A percentile compares a stretch with the other conserved stretches of the same genome.
phyloP scores from a whole-genome alignment of 2,329 filamentous ascomycete genomes.

The Alternaria gaisen region DNA sequence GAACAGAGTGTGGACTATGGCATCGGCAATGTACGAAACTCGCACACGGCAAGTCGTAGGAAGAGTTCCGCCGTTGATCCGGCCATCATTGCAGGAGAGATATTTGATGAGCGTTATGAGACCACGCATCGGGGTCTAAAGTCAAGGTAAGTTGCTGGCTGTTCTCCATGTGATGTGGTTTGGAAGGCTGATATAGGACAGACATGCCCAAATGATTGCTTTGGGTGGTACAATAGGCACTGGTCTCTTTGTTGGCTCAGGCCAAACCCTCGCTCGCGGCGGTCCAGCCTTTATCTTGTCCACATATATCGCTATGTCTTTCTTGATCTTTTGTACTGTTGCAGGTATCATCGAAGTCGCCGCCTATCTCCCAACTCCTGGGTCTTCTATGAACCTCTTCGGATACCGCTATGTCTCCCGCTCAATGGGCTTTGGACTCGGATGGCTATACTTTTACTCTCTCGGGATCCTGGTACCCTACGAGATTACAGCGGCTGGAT shows the following conservation, averaged over 20 bases:
- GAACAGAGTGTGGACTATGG: slow-evolving; percentile 20
- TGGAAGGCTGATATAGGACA: slow-evolving; percentile 54
- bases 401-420: slow-evolving; percentile 64
- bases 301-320: slow-evolving; percentile 44
- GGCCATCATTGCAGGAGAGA: slow-evolving; percentile 38
- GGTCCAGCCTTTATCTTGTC: slow-evolving; percentile 40
- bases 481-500: slow-evolving; percentile 49
- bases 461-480: slow-evolving; percentile 45
- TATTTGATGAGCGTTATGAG: slow-evolving; percentile 48
- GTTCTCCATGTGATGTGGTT: neutral
- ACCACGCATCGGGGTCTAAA: slow-evolving; percentile 53
- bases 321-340: slow-evolving; percentile 39
- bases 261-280: slow-evolving; percentile 57
- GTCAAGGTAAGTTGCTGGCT: slow-evolving; percentile 41
- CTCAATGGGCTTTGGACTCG: slow-evolving; percentile 62
- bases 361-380: slow-evolving; percentile 67
- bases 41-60: slow-evolving; percentile 20
- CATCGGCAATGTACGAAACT: slow-evolving; percentile 14
- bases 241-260: slow-evolving; percentile 68
- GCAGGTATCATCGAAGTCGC: slow-evolving; percentile 57
- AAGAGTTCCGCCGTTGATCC: slow-evolving; percentile 36
- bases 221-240: slow-evolving; percentile 69
- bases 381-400: slow-evolving; percentile 61
- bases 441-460: slow-evolving; percentile 44
- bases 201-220: slow-evolving; percentile 66